phyloP scores from a whole-genome alignment of 345 rosid genomes.

The Geranium brycei region DNA sequence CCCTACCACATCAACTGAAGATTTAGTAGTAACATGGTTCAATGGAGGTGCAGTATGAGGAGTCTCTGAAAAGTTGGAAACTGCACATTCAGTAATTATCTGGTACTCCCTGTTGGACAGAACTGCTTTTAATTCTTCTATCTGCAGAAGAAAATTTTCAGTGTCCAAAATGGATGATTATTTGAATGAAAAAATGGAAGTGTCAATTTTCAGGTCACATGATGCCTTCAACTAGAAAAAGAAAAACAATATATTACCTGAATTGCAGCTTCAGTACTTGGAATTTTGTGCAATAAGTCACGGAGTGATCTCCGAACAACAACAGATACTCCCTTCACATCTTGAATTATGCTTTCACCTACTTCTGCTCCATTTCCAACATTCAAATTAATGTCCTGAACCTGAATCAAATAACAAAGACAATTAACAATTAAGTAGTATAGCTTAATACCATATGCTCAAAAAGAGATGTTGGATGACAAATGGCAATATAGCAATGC shows the following conservation, averaged over 20 bases:
- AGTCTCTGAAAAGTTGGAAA: conserved; percentile 69
- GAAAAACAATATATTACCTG: conserved; percentile 29
- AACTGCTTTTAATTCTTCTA: conserved; percentile 70
- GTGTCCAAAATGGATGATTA: background rate
- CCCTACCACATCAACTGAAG: conserved; percentile 32
- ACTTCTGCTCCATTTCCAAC: conserved; percentile 65
- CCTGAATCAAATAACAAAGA: conserved; percentile 24
- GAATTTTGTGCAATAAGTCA: conserved; percentile 78
- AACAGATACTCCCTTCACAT: conserved; percentile 84
- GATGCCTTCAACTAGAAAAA: background rate
- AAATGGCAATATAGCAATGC: too few species aligned
- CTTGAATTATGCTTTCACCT: conserved; percentile 86
- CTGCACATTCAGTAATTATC: conserved; percentile 79
- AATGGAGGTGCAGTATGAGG: conserved; percentile 52
- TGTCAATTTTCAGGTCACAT: background rate
- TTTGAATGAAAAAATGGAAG: background rate
- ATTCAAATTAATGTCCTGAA: conserved; percentile 87
- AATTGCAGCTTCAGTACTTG: conserved; percentile 54
- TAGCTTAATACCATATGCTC: background rate
- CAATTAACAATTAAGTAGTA: background rate
- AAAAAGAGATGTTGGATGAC: background rate
- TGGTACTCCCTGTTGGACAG: conserved; percentile 77
- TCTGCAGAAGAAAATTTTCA: conserved; percentile 31
- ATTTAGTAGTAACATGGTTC: conserved; percentile 25
- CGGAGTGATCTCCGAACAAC: conserved; percentile 70